These are phyloP conservation scores for Pneumocystis sp. DNA, from an alignment of 1,139 yeast species.

Conservation along the genomic window DNA sequence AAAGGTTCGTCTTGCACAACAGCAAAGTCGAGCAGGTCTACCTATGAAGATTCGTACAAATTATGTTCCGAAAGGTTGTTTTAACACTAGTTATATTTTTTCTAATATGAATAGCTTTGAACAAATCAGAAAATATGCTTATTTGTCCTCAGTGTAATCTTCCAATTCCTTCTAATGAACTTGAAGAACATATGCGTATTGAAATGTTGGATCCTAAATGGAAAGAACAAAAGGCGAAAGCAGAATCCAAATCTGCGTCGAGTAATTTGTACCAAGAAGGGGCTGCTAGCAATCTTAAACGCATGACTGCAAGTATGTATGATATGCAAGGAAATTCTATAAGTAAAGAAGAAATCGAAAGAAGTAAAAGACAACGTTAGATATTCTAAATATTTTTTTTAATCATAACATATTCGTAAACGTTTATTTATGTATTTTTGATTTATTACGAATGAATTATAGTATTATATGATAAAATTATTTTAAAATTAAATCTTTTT, in stretches of 20 bases:
- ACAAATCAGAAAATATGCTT: conserved; percentile 21
- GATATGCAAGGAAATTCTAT: background rate
- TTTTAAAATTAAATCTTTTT: conserved; percentile 22
- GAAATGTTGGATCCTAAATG: conserved; percentile 67
- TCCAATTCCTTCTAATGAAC: conserved; percentile 52
- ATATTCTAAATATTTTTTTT: background rate
- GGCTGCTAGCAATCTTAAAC: conserved; percentile 60
- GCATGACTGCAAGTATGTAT: conserved; percentile 23
- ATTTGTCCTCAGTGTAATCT: conserved; percentile 62
- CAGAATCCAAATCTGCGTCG: conserved; percentile 43
- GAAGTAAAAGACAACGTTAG: background rate
- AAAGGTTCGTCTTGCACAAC: conserved; percentile 4
- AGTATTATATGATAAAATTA: conserved; percentile 7
- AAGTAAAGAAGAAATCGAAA: background rate
- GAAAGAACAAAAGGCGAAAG: conserved; percentile 50
- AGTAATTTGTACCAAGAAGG: conserved; percentile 55
- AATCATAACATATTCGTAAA: background rate
- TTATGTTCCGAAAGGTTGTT: conserved; percentile 23
- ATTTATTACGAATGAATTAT: conserved; percentile 1
- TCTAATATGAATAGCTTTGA: conserved; percentile 32
- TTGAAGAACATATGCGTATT: conserved; percentile 60
- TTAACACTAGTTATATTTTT: background rate
- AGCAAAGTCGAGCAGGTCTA: conserved; percentile 7
- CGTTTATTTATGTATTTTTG: background rate
- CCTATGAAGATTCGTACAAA: conserved; percentile 14